A percentile compares a stretch with the other conserved stretches of the same genome.
Conservation (phyloP, 257 asterid species). For the Scutellaria baicalensis region DNA sequence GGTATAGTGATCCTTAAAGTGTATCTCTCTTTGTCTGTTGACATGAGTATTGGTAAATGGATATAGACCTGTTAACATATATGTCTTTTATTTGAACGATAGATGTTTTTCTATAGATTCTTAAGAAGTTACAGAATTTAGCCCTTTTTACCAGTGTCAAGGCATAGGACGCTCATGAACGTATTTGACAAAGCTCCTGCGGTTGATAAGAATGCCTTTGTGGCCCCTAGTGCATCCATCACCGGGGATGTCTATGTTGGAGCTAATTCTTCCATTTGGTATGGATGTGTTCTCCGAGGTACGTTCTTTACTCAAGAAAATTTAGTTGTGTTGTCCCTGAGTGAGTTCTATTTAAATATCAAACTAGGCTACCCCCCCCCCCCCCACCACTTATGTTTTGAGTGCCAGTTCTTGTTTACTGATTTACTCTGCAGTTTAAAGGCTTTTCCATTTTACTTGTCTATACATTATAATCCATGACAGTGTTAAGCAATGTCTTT, state of each 20-base stretch:
- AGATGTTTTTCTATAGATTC: not conserved
- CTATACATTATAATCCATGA: not conserved
- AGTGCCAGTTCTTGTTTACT: not conserved
- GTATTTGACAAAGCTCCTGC: slow-evolving; percentile 67
- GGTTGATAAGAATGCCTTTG: slow-evolving; percentile 71
- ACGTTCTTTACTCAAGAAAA: slow-evolving; percentile 12
- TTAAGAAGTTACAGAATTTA: not conserved
- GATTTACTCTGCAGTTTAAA: not conserved
- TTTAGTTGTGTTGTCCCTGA: slow-evolving; percentile 1
- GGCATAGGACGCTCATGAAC: slow-evolving; percentile 92
- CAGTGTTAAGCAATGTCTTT: not conserved
- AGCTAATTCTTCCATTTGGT: slow-evolving; percentile 77
- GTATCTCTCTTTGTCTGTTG: not conserved
- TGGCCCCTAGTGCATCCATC: slow-evolving; percentile 88
- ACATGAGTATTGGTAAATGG: not conserved
- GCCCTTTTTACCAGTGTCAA: slow-evolving; percentile 45
- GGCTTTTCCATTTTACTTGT: not conserved
- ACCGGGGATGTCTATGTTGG: slow-evolving; percentile 78
- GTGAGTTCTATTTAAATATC: not conserved
- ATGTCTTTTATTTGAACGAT: not conserved
- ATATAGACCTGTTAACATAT: not conserved
- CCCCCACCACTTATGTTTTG: no score
- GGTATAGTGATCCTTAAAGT: not conserved
- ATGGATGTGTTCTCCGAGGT: slow-evolving; percentile 95
- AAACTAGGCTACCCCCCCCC: not conserved